phyloP scores from a whole-genome alignment of 371 early-diverging fungal species.

The Mortierella sp. region DNA sequence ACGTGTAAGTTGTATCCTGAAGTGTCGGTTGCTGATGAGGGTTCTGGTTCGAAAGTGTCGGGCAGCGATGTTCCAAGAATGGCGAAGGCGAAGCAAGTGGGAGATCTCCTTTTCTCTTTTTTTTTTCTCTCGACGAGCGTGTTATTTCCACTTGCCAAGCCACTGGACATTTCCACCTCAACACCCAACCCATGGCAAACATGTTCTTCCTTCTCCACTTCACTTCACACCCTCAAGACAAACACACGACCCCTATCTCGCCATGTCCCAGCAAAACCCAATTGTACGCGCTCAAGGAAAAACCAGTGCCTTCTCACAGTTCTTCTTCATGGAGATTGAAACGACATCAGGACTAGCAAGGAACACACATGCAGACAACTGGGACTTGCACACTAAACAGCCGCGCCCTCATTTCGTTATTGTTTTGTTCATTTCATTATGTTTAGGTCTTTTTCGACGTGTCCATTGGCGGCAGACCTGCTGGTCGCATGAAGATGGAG shows the following conservation, averaged over 20 bases:
- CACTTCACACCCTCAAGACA: background rate
- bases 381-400: background rate
- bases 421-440: constrained; percentile 71
- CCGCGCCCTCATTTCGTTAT: background rate
- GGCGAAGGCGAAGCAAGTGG: background rate
- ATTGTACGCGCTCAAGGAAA: constrained; percentile 24
- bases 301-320: background rate
- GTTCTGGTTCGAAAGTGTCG: too few relatives aligned
- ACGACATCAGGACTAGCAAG: background rate
- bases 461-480: constrained; percentile 80
- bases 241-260: background rate
- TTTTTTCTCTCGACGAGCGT: background rate
- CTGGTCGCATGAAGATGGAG: constrained; percentile 97
- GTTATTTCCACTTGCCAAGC: background rate
- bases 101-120: background rate
- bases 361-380: background rate
- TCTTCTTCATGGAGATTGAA: background rate
- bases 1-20: background rate
- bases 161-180: background rate
- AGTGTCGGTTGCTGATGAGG: background rate
- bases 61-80: background rate
- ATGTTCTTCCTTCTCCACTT: background rate
- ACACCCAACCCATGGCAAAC: background rate
- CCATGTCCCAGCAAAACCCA: constrained; percentile 41
- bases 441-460: constrained; percentile 79